Base-by-base conservation (phyloP, 2,329 filamentous ascomycete genomes). In the Aureobasidium sp. region DNA sequence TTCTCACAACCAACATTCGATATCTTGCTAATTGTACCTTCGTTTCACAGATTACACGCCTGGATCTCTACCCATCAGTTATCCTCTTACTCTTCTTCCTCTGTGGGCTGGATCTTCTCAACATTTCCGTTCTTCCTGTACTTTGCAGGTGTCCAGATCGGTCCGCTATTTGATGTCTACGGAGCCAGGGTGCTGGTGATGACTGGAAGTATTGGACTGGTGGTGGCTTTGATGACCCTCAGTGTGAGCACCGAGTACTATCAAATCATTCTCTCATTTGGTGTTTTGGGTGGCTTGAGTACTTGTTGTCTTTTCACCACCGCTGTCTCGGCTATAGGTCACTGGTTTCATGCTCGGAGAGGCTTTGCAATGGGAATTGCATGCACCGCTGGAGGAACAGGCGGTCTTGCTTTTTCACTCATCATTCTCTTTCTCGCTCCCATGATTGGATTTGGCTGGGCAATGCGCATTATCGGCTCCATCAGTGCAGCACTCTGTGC, bases 281-380 rank as follows among this genome's bases (percentile, higher is more conserved):
- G 90, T 5, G 72, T 96, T 3, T 74, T 94, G 5, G 84, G 84
- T 59, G 92, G 91, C 29, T 67, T 89, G 1, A 88, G 87, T 8
- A 86, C 85, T 1, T 90, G 89, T 0, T 79, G 94, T 36, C 82
- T 96, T 63, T 94, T 94, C 74, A 95, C 90, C 0, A 90, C 91
- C 0, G 87, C 88, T 36, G 82, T 96, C 65, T 85, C 88, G 0
- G 84, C 88, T 1, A 81, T 96, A 6, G 88, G 89, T 0, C 91
- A 96, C 72, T 96, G 85, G 78, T 97, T 96, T 80, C 82, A 85
- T 44, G 76, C 76, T 2, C 85, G 86, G 55, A 85, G 92, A 24
- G 92, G 89, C 2, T 79, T 89, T 59, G 90, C 91, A 1, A 94
- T 88, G 0, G 92, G 92, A 7, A 78, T 96, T 48, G 90, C 90